Evolutionary conservation across 202 grass and related monocot species (phyloP).

Genomic region (Schoenoplectus triqueter): DNA sequence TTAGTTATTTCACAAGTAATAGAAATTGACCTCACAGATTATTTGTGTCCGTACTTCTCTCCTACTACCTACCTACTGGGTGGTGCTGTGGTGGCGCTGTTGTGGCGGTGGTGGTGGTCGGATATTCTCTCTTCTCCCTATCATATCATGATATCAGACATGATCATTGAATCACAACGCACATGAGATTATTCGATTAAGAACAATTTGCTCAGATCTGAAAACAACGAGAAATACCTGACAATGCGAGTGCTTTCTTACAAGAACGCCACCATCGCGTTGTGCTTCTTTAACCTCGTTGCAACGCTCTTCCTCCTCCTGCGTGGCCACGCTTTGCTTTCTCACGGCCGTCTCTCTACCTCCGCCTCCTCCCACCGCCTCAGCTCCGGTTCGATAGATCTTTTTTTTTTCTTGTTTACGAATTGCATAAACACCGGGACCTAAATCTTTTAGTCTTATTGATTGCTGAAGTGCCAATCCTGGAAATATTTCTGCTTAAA

Average conservation of each 20-base stretch:
- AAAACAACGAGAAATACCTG: constrained; percentile 37
- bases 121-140: not conserved
- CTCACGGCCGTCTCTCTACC: constrained; percentile 43
- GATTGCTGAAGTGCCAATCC: not conserved
- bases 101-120: not conserved
- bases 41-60: not conserved
- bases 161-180: not conserved
- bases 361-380: constrained; percentile 42
- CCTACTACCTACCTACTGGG: not conserved
- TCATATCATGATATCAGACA: not conserved
- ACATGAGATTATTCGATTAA: constrained; percentile 20
- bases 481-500: not conserved
- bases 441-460: not conserved
- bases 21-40: too few species aligned
- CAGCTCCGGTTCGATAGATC: constrained; percentile 48
- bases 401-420: not conserved
- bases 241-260: constrained; percentile 64
- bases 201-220: not conserved
- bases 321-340: constrained; percentile 53
- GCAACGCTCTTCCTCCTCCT: constrained; percentile 58
- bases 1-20: too few species aligned
- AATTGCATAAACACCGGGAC: too few species aligned
- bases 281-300: constrained; percentile 85
- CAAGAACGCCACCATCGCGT: constrained; percentile 65
- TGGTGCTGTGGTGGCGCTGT: not conserved